Evolutionary conservation across 768 basidiomycete genomes (phyloP).

Genomic region (Tremella mesenterica): DNA sequence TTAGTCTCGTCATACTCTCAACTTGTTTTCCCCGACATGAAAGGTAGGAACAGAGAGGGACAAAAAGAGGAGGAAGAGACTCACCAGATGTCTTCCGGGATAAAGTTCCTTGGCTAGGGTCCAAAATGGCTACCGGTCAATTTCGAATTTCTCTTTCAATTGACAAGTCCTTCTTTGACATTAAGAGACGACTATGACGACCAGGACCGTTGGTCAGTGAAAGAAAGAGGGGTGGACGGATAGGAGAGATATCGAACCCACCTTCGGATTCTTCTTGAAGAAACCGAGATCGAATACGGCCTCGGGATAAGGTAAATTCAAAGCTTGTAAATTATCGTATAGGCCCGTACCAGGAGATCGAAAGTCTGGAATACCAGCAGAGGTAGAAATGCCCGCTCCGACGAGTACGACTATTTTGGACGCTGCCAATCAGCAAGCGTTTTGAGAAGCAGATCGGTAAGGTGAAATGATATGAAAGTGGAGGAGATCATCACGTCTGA

Average conservation of each 20-base stretch:
- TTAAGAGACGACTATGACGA: background rate
- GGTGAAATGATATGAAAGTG: no score
- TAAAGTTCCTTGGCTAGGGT: slow-evolving; percentile 86
- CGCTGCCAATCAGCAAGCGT: slow-evolving; percentile 10
- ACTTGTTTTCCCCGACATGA: background rate
- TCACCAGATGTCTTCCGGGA: slow-evolving; percentile 56
- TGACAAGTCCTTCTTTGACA: background rate
- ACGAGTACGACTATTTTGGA: slow-evolving; percentile 33
- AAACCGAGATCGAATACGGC: slow-evolving; percentile 89
- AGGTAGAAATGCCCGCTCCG: slow-evolving; percentile 37
- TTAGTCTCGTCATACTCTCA: slow-evolving; percentile 34
- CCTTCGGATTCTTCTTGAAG: slow-evolving; percentile 68
- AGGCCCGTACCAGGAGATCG: slow-evolving; percentile 71
- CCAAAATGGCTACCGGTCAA: slow-evolving; percentile 52
- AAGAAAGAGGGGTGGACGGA: background rate
- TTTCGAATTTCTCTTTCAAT: background rate
- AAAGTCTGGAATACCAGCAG: slow-evolving; percentile 60
- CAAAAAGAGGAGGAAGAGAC: slow-evolving; percentile 2
- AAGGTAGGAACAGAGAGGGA: background rate
- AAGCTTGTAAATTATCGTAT: slow-evolving; percentile 45
- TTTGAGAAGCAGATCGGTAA: background rate
- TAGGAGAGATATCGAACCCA: slow-evolving; percentile 35
- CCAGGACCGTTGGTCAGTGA: no score
- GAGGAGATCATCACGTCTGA: no score
- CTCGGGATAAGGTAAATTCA: slow-evolving; percentile 68